phyloP scores from a whole-genome alignment of 1,139 yeast species.

The Zygoascus meyerae region DNA sequence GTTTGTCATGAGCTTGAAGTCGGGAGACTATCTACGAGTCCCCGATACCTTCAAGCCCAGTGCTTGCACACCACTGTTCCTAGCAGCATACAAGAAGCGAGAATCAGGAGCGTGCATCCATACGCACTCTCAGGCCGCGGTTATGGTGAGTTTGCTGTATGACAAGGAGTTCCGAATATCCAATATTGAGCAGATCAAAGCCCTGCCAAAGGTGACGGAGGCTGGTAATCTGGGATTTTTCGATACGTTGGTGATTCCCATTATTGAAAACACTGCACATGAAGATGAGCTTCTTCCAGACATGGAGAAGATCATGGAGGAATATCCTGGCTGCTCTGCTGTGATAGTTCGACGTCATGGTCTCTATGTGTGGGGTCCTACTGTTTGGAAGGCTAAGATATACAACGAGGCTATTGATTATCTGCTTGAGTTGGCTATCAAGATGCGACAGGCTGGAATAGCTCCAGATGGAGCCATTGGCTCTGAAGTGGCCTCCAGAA shows the following conservation, averaged over 20 bases:
- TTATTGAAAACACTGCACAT: conserved; percentile 82
- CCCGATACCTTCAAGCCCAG: conserved; percentile 76
- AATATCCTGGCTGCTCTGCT: conserved; percentile 76
- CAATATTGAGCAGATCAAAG: conserved; percentile 88
- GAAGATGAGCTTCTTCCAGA: conserved; percentile 75
- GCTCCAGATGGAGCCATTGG: conserved; percentile 25
- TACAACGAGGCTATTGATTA: conserved; percentile 92
- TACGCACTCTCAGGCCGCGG: conserved; percentile 87
- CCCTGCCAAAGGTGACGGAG: conserved; percentile 64
- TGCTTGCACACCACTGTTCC: conserved; percentile 86
- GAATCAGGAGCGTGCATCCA: conserved; percentile 92
- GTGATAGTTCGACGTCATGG: conserved; percentile 92
- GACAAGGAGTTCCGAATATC: conserved; percentile 68
- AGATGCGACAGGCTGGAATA: conserved; percentile 47
- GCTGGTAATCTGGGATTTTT: conserved; percentile 67
- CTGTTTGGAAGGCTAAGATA: conserved; percentile 87
- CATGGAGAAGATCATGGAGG: conserved; percentile 54
- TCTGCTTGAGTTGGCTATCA: conserved; percentile 74
- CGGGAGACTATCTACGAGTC: conserved; percentile 50
- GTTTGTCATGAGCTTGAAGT: conserved; percentile 63
- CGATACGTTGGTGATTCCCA: conserved; percentile 77
- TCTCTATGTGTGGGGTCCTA: conserved; percentile 91
- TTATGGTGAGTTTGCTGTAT: conserved; percentile 67
- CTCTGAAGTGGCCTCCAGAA: conserved; percentile 16
- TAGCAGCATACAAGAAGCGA: conserved; percentile 66